Base-by-base conservation (phyloP, 306 rosid genomes). In the Cicer judaicum region DNA sequence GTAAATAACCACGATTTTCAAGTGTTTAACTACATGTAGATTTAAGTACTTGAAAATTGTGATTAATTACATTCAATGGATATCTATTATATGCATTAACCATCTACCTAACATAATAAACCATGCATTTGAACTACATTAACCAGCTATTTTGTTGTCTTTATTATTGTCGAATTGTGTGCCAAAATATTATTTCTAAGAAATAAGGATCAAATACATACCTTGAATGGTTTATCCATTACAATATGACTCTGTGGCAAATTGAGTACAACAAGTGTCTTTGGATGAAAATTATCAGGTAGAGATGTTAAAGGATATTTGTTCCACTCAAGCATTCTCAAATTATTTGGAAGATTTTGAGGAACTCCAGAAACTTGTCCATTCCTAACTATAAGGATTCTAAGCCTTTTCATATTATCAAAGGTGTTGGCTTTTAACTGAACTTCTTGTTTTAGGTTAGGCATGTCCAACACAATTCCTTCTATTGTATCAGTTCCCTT, bases 261-360 rank as follows among this genome's bases (percentile, higher is more conserved):
- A 7, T 15, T 24, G 60, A 86, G 77, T 1, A 9, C 77, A 60
- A 44, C 71, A 63, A 84, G 86, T 15, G 80, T 44, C 59, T 29
- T 39, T 5, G 85, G 83, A 68, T 56, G 41, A 74, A 87, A 79
- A 66, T 60, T 59, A 2, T 49, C 29, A 1, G 88, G 88, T 19
- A 84, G 52, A 73, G 40, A 40, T 15, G 73, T 13, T 19, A 44
- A 68, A 5, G 85, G 83, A 73, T 56, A 79, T 16, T 52, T 70
- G 21, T 40, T 57, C 88, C 90, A 87, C 9, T 69, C 69, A 36
- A 86, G 80, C 34, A 82, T 5, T 68, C 79, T 83, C 75, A 86
- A 81, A 76, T 66, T 52, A 10, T 75, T 53, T 6, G 87, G 74
- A 9, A 83, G 78, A 71, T 75, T 63, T 6, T 78, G 46, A 6